A percentile compares a stretch with the other conserved stretches of the same genome.
Evolutionary conservation across 2,329 filamentous ascomycete species (phyloP).

Genomic region (Fusarium sacchari): DNA sequence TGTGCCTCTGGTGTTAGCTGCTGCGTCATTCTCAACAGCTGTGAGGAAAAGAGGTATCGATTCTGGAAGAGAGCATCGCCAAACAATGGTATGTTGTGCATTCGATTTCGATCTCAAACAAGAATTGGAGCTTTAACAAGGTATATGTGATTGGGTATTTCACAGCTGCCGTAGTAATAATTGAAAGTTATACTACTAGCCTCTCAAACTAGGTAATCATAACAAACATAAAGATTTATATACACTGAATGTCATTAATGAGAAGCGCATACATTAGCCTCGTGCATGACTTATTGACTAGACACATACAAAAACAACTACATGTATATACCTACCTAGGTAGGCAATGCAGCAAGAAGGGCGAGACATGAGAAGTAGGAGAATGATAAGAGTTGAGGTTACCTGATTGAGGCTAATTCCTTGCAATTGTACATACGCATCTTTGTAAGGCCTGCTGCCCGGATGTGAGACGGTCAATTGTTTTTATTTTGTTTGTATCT

Average conservation of each 20-base stretch:
- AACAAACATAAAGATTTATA: background rate
- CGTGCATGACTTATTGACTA: background rate
- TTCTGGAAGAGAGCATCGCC: background rate
- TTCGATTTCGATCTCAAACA: background rate
- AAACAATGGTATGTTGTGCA: background rate
- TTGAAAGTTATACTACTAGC: background rate
- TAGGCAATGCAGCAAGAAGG: background rate
- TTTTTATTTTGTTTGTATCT: background rate
- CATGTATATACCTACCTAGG: too few relatives aligned
- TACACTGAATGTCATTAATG: background rate
- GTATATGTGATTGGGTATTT: background rate
- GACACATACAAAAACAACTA: background rate
- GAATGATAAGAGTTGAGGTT: background rate
- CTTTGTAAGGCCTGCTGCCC: background rate
- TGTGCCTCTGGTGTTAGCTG: conserved; percentile 4
- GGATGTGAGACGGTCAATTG: background rate
- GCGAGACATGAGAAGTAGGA: background rate
- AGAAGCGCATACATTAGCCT: background rate
- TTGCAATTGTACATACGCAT: background rate
- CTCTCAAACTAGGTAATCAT: background rate
- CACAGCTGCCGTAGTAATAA: background rate
- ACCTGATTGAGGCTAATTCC: background rate
- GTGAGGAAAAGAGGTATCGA: background rate
- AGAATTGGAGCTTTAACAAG: background rate
- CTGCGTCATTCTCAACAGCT: conserved; percentile 22